These are phyloP conservation scores for Hansenula lynferdii DNA, from an alignment of 1,139 yeast genomes.

Conservation along the genomic window DNA sequence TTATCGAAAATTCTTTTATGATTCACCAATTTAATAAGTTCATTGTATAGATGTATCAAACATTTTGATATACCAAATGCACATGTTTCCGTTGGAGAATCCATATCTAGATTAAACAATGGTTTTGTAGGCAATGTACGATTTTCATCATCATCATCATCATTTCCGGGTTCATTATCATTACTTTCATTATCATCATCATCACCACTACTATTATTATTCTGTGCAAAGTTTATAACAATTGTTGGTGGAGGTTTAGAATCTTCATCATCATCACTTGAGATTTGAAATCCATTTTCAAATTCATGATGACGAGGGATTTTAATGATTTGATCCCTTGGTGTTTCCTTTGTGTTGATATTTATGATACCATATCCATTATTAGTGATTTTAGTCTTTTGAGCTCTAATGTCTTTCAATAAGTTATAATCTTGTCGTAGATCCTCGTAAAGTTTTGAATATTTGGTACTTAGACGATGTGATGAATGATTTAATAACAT, in stretches of 20 bases:
- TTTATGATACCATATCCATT: slow-evolving; percentile 5
- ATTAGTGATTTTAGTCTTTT: background rate
- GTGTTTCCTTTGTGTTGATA: slow-evolving; percentile 15
- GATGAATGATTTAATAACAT: slow-evolving; percentile 8
- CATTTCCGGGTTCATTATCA: slow-evolving; percentile 1
- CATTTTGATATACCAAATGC: slow-evolving; percentile 13
- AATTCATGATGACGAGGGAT: slow-evolving; percentile 12
- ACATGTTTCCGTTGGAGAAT: slow-evolving; percentile 1
- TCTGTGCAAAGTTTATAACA: slow-evolving; percentile 12
- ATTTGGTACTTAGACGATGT: slow-evolving; percentile 9
- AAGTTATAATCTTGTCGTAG: slow-evolving; percentile 15
- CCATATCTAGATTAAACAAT: slow-evolving; percentile 1
- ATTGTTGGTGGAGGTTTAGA: slow-evolving; percentile 19
- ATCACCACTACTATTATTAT: background rate
- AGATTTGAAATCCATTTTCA: background rate
- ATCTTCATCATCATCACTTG: slow-evolving; percentile 10
- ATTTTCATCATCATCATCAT: background rate
- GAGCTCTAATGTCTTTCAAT: slow-evolving; percentile 3
- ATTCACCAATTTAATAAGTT: slow-evolving; percentile 17
- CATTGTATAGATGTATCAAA: slow-evolving; percentile 10
- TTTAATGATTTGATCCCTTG: slow-evolving; percentile 18
- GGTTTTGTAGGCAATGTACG: background rate
- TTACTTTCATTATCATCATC: slow-evolving; percentile 4
- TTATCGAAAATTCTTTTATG: slow-evolving; percentile 16
- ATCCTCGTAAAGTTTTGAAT: slow-evolving; percentile 14